Evolutionary conservation across 176 grass and related monocot species (phyloP).

Genomic region (Ampelocalamus luodianensis): DNA sequence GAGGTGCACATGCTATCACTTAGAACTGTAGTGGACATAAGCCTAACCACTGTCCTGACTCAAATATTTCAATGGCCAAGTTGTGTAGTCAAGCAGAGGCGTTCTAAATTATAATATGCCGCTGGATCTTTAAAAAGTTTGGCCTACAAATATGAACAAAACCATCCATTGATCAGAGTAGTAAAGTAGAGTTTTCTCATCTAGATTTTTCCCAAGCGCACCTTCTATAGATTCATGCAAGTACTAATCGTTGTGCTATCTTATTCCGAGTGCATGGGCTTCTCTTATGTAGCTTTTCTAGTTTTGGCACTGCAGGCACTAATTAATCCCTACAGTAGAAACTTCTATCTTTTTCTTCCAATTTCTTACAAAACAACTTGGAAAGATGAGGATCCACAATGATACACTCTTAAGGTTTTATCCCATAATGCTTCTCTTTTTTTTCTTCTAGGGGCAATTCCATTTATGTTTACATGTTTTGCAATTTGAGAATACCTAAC

Average conservation of each 20-base stretch:
- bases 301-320: conserved; percentile 3
- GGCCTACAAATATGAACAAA: conserved; percentile 41
- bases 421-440: background rate
- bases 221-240: conserved; percentile 56
- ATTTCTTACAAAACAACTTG: background rate
- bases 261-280: conserved; percentile 31
- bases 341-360: background rate
- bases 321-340: background rate
- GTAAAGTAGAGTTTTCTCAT: conserved; percentile 34
- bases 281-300: conserved; percentile 37
- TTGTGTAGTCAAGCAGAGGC: conserved; percentile 23
- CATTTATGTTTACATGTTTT: background rate
- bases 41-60: conserved; percentile 36
- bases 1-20: conserved; percentile 36
- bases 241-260: background rate
- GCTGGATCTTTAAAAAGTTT: conserved; percentile 15
- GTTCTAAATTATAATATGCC: background rate
- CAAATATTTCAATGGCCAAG: conserved; percentile 39
- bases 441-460: background rate
- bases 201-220: conserved; percentile 52
- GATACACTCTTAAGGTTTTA: background rate
- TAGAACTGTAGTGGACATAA: conserved; percentile 36
- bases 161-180: conserved; percentile 31
- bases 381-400: background rate
- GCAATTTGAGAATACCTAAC: background rate